A percentile compares a stretch with the other conserved stretches of the same genome.
Evolutionary conservation across 805 yeast species (phyloP).

Genomic region (Lachancea thermotolerans): DNA sequence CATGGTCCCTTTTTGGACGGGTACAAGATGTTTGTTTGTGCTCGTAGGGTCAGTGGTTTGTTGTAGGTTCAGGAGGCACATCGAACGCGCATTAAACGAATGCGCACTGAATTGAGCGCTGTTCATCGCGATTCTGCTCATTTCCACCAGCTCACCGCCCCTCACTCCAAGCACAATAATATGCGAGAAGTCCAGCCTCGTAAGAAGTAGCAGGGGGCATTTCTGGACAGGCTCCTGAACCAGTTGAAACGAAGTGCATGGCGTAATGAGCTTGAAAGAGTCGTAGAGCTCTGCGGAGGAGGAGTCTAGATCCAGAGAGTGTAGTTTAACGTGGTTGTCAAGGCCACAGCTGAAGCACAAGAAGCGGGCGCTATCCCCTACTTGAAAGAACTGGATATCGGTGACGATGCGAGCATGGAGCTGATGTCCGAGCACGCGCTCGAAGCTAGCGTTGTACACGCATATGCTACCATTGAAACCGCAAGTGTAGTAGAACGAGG

Average conservation of each 20-base stretch:
- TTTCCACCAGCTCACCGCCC: slow-evolving; percentile 26
- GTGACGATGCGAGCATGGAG: slow-evolving; percentile 37
- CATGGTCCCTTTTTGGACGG: slow-evolving; percentile 9
- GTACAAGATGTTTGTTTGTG: not conserved
- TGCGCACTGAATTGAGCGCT: slow-evolving; percentile 66
- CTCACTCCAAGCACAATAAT: slow-evolving; percentile 29
- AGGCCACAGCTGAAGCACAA: slow-evolving; percentile 48
- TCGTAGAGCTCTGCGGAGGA: slow-evolving; percentile 13
- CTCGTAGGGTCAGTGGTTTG: not conserved
- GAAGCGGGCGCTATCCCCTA: slow-evolving; percentile 16
- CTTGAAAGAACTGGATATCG: slow-evolving; percentile 25
- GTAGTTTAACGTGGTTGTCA: slow-evolving; percentile 42
- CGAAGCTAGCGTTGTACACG: slow-evolving; percentile 8
- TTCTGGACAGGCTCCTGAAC: slow-evolving; percentile 17
- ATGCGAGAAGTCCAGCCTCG: slow-evolving; percentile 55
- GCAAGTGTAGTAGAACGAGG: slow-evolving; percentile 13
- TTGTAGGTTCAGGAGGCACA: slow-evolving; percentile 10
- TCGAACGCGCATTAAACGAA: slow-evolving; percentile 39
- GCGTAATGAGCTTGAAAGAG: slow-evolving; percentile 37
- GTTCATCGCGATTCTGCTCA: slow-evolving; percentile 51
- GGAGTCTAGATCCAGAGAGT: slow-evolving; percentile 12
- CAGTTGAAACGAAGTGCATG: slow-evolving; percentile 47
- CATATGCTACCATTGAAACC: slow-evolving; percentile 22
- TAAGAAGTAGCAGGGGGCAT: slow-evolving; percentile 42
- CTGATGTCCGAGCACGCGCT: slow-evolving; percentile 12